phyloP scores from a whole-genome alignment of 1,139 yeast species.

The Sugiyamaella japonica region DNA sequence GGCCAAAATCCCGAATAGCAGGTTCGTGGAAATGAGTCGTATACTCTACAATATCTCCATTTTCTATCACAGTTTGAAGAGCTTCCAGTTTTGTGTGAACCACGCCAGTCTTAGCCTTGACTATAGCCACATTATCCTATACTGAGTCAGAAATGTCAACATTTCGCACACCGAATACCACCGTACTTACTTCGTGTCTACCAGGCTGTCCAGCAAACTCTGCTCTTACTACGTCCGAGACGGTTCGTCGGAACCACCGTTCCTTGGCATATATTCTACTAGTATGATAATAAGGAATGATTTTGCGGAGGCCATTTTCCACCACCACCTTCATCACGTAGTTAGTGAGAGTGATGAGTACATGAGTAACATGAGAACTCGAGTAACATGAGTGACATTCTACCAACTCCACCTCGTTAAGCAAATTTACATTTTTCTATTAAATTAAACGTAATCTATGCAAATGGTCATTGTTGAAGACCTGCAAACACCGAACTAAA shows the following conservation, averaged over 20 bases:
- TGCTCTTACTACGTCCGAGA: constrained; percentile 73
- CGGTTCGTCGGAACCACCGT: constrained; percentile 81
- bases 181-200: constrained; percentile 33
- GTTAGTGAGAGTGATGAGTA: not conserved
- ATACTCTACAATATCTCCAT: constrained; percentile 79
- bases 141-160: not conserved
- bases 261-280: constrained; percentile 84
- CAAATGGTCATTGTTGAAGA: constrained; percentile 30
- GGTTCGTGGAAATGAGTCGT: constrained; percentile 88
- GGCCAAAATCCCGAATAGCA: constrained; percentile 63
- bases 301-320: constrained; percentile 51
- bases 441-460: constrained; percentile 19
- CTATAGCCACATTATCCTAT: constrained; percentile 1
- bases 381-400: too few relatives aligned
- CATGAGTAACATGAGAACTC: too few relatives aligned
- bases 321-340: constrained; percentile 18
- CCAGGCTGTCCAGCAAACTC: constrained; percentile 81
- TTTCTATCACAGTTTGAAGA: constrained; percentile 49
- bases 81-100: not conserved
- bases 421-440: constrained; percentile 3
- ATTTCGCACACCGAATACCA: not conserved
- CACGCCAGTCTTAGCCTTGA: constrained; percentile 1
- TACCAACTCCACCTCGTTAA: not conserved
- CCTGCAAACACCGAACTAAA: constrained; percentile 23
- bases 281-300: constrained; percentile 81